phyloP scores from a whole-genome alignment of 192 early-diverging fungal species.

The Backusella mclennaniae region DNA sequence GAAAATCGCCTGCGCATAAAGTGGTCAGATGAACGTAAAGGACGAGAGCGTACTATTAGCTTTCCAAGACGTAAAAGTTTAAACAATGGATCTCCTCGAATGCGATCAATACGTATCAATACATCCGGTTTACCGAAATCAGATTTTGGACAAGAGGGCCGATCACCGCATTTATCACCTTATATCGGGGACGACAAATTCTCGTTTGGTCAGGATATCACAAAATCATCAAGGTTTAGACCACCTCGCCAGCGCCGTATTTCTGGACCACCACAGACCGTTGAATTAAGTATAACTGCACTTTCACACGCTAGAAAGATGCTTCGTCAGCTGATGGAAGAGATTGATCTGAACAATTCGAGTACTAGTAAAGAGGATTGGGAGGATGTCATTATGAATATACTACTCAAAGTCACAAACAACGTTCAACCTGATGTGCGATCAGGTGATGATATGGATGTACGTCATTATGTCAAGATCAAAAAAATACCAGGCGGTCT shows the following conservation, averaged over 20 bases:
- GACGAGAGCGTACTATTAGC: slow-evolving; percentile 43
- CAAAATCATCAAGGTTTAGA: slow-evolving; percentile 22
- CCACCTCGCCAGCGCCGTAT: slow-evolving; percentile 30
- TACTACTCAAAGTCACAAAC: slow-evolving; percentile 66
- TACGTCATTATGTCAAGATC: slow-evolving; percentile 89
- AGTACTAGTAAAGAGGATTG: slow-evolving; percentile 43
- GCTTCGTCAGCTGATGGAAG: slow-evolving; percentile 68
- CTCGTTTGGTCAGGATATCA: slow-evolving; percentile 11
- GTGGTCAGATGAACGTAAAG: slow-evolving; percentile 51
- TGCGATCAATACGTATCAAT: slow-evolving; percentile 17
- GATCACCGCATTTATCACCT: not conserved
- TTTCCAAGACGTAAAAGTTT: slow-evolving; percentile 45
- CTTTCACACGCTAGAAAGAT: slow-evolving; percentile 66
- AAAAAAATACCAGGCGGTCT: slow-evolving; percentile 91
- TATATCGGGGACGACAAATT: slow-evolving; percentile 32
- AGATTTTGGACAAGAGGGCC: slow-evolving; percentile 11
- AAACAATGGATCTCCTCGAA: slow-evolving; percentile 8
- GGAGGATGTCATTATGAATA: slow-evolving; percentile 69
- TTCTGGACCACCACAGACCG: slow-evolving; percentile 30
- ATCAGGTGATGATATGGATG: slow-evolving; percentile 83
- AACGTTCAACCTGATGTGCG: slow-evolving; percentile 63
- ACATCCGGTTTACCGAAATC: slow-evolving; percentile 34
- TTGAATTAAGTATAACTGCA: slow-evolving; percentile 64
- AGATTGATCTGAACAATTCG: slow-evolving; percentile 53
- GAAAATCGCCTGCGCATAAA: slow-evolving; percentile 35